A percentile compares a stretch with the other conserved stretches of the same genome.
These are phyloP conservation scores for Thinopyrum elongatum DNA, from an alignment of 176 grass and related monocot species.

Conservation along the genomic window DNA sequence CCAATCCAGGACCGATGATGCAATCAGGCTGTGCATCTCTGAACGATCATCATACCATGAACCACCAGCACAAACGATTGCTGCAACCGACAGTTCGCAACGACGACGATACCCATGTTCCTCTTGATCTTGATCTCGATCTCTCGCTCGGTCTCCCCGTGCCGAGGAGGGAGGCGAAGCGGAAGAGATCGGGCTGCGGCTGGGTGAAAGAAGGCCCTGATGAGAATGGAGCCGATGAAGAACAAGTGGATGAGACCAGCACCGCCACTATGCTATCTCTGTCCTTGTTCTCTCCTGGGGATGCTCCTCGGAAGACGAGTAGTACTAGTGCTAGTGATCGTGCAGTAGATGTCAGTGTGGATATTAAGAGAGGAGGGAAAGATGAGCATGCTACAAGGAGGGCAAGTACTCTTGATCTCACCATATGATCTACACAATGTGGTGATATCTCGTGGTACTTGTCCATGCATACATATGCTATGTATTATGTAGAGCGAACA, in stretches of 20 bases:
- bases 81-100: background rate
- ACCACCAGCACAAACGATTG: background rate
- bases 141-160: conserved; percentile 25
- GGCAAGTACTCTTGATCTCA: conserved; percentile 66
- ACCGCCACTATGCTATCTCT: conserved; percentile 23
- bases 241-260: conserved; percentile 2
- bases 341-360: background rate
- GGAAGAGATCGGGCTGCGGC: background rate
- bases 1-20: background rate
- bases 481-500: conserved; percentile 3
- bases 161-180: background rate
- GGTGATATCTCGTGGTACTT: conserved; percentile 66
- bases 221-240: background rate
- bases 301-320: background rate
- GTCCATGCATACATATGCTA: background rate
- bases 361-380: conserved; percentile 20
- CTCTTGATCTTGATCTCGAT: conserved; percentile 29
- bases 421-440: conserved; percentile 35
- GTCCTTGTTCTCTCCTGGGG: conserved; percentile 26
- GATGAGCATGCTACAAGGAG: conserved; percentile 9
- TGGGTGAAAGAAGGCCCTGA: background rate
- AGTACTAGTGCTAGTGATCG: background rate
- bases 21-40: background rate
- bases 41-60: conserved; percentile 23
- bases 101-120: background rate